Percentiles rank a stretch among this genome's conserved stretches.
phyloP scores from a whole-genome alignment of 23 red algal species.

The Gracilaria gracilis region DNA sequence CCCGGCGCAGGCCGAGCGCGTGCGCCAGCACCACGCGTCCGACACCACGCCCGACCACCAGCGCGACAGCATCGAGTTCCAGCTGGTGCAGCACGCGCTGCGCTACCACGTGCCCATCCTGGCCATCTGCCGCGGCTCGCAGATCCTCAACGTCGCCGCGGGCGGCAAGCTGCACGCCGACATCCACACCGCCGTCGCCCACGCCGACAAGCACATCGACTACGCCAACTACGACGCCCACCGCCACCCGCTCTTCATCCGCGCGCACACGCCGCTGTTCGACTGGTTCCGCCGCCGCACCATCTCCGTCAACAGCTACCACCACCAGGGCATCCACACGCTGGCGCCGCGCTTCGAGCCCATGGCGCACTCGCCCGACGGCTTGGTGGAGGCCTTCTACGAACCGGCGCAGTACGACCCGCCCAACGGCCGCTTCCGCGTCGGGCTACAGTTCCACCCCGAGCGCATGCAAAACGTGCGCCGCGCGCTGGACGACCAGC shows the following conservation, averaged over 20 bases:
- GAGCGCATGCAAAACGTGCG: conserved; percentile 90
- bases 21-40: conserved; percentile 26
- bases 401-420: conserved; percentile 64
- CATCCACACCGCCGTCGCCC: conserved; percentile 56
- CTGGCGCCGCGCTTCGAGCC: conserved; percentile 77
- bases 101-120: conserved; percentile 83
- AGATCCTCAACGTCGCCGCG: conserved; percentile 87
- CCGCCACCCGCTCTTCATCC: conserved; percentile 69
- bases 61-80: conserved; percentile 91
- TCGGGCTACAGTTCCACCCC: conserved; percentile 98
- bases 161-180: conserved; percentile 87
- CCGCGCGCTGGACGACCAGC: conserved; percentile 31
- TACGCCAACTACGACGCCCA: conserved; percentile 94
- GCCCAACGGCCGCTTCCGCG: conserved; percentile 64
- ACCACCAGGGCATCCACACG: conserved; percentile 88
- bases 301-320: conserved; percentile 90
- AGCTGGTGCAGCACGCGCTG: conserved; percentile 71
- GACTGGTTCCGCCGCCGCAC: conserved; percentile 76
- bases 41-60: conserved; percentile 74
- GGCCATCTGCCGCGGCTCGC: conserved; percentile 90
- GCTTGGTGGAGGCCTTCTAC: conserved; percentile 93
- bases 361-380: conserved; percentile 89
- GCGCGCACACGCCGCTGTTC: conserved; percentile 70
- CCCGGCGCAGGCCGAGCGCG: conserved; percentile 17
- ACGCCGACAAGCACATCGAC: conserved; percentile 79